A percentile compares a stretch with the other conserved stretches of the same genome.
Conservation (phyloP, 2,329 filamentous ascomycete species). For the Sarocladium oryzae region DNA sequence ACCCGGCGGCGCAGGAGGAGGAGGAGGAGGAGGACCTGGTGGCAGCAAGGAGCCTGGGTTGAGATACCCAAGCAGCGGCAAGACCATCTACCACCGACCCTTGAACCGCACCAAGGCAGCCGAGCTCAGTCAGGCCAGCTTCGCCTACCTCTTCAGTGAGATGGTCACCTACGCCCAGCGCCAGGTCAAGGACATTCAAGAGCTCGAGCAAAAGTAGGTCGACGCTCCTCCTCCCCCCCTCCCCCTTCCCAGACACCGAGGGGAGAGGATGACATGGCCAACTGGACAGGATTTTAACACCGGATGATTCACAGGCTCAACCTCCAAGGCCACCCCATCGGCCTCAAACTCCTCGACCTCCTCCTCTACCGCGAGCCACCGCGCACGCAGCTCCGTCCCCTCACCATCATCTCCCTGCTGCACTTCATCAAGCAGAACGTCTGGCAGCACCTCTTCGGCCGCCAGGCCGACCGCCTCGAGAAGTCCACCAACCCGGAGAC, state of each 20-base stretch:
- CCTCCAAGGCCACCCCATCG: conserved; percentile 85
- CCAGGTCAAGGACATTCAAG: conserved; percentile 84
- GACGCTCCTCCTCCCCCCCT: too few species aligned
- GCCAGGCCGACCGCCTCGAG: conserved; percentile 87
- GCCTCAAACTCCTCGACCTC: conserved; percentile 89
- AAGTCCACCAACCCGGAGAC: conserved; percentile 76
- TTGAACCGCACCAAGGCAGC: conserved; percentile 83
- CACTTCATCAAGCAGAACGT: conserved; percentile 92
- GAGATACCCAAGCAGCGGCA: conserved; percentile 84
- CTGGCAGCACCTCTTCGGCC: conserved; percentile 87
- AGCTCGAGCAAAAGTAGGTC: conserved; percentile 78
- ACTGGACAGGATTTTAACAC: too few species aligned
- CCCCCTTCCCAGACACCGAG: too few species aligned
- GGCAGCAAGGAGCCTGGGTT: conserved; percentile 55
- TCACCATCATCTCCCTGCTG: conserved; percentile 82
- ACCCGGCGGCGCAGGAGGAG: conserved; percentile 27
- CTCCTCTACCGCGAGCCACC: conserved; percentile 76
- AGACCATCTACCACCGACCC: conserved; percentile 96
- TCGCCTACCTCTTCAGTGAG: conserved; percentile 92
- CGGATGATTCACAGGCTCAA: too few species aligned
- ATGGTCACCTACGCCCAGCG: conserved; percentile 95
- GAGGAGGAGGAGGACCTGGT: conserved; percentile 27
- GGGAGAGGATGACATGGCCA: too few species aligned
- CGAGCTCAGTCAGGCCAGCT: conserved; percentile 87
- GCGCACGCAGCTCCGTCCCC: conserved; percentile 67